Evolutionary conservation across 768 basidiomycete genomes (phyloP), one percentile per base, ranked within the genome.

Genomic region (Mycena metata): DNA sequence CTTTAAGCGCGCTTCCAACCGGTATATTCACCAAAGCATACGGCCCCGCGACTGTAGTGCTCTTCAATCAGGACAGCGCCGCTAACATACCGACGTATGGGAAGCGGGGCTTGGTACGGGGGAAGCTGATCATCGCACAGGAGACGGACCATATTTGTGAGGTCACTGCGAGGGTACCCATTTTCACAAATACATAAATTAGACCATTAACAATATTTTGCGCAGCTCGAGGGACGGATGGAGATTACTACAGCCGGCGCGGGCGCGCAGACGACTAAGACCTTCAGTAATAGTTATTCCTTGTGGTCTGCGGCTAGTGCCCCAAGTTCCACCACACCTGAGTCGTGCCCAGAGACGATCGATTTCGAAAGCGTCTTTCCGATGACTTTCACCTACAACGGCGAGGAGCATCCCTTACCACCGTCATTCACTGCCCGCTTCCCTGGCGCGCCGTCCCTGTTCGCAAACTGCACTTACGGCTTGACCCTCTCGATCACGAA

Each of bases 341-440:
- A 62, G 5, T 10, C 51, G 19, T 71, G 51, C 30, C 70, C 70
- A 9, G 59, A 46, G 50, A 45, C 66, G 30, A 30, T 71, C 12
- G 59, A 68, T 15, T 62, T 71, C 17, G 35, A 46, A 24, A 60
- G 43, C 60, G 42, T 42, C 3, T 61, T 71, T 8, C 70, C 70
- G 17, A 54, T 63, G 10, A 58, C 42, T 3, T 71, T 67, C 15
- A 46, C 39, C 19, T 52, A 64, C 21, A n/a, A 43, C 8, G 66
- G 49, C 41, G 10, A 23, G 8, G 59, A 60, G 21, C 52, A 65
- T 47, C 66, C 46, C 13, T 59, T 71, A 16, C 70, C 70, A n/a
- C 70, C 70, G 4, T 64, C 70, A 8, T 71, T 65, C 47, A 45
- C 35, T 12, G 62, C 63, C 13, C 49, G 59, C 42, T 71, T 71